Conservation (phyloP, 352 stramenopile species). For the Peronosclerospora sorghi region DNA sequence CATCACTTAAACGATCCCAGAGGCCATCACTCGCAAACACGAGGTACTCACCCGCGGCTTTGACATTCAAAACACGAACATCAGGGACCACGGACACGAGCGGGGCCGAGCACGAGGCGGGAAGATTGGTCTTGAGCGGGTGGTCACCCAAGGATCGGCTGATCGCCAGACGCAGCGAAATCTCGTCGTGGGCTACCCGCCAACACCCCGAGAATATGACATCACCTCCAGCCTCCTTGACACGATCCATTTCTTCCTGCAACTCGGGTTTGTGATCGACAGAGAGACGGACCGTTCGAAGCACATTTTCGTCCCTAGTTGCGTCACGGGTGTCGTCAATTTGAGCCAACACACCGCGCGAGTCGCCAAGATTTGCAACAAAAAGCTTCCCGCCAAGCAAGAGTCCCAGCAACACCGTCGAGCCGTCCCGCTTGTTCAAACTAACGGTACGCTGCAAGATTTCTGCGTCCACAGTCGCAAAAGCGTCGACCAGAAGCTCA, state of each 20-base stretch:
- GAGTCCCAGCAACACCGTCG: slow-evolving; percentile 62
- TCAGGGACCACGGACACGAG: slow-evolving; percentile 65
- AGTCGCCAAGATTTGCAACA: slow-evolving; percentile 70
- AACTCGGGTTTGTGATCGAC: slow-evolving; percentile 74
- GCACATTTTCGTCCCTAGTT: slow-evolving; percentile 5
- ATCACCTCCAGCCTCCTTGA: slow-evolving; percentile 58
- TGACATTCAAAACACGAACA: slow-evolving; percentile 54
- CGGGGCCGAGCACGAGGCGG: slow-evolving; percentile 41
- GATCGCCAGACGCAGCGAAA: slow-evolving; percentile 59
- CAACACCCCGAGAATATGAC: slow-evolving; percentile 76
- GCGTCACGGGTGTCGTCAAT: slow-evolving; percentile 15
- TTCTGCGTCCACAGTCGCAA: slow-evolving; percentile 58
- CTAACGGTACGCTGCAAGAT: slow-evolving; percentile 55
- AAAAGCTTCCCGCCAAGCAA: slow-evolving; percentile 65
- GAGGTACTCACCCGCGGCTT: slow-evolving; percentile 39
- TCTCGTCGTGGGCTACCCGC: slow-evolving; percentile 69
- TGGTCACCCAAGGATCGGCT: slow-evolving; percentile 73
- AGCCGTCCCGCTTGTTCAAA: slow-evolving; percentile 62
- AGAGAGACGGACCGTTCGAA: slow-evolving; percentile 41
- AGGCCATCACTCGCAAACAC: slow-evolving; percentile 72
- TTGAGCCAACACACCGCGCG: slow-evolving; percentile 42
- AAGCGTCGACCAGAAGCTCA: slow-evolving; percentile 38
- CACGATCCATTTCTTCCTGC: slow-evolving; percentile 42
- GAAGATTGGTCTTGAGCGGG: slow-evolving; percentile 57
- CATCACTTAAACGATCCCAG: slow-evolving; percentile 66